phyloP scores from a whole-genome alignment of 768 basidiomycete genomes.

The Neoboletus brunneissimus region DNA sequence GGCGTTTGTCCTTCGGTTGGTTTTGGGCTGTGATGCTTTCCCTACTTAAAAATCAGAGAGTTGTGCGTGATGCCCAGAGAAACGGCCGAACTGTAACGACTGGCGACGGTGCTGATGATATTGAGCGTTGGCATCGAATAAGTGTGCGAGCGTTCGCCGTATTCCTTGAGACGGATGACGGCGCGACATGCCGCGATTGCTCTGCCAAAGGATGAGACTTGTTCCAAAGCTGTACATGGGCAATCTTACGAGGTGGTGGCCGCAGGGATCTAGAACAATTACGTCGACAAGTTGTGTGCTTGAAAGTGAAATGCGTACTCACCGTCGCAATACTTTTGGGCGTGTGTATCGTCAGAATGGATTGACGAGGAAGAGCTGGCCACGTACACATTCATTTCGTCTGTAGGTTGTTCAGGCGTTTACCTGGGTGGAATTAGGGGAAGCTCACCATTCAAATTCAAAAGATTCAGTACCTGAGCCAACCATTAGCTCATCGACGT shows the following conservation, averaged over 20 bases:
- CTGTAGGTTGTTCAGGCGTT: conserved; percentile 6
- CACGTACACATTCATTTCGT: conserved; percentile 29
- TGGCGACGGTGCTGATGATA: conserved; percentile 17
- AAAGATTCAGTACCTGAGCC: conserved; percentile 23
- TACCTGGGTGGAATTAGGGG: neutral
- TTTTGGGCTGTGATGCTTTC: conserved; percentile 10
- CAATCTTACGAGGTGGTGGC: conserved; percentile 58
- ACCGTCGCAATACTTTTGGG: conserved; percentile 24
- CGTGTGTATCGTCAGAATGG: neutral
- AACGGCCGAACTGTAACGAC: conserved; percentile 17
- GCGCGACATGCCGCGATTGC: conserved; percentile 56
- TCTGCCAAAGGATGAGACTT: conserved; percentile 13
- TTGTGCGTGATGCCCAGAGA: neutral
- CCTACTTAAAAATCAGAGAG: conserved; percentile 12
- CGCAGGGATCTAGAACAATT: conserved; percentile 51
- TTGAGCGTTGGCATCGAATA: conserved; percentile 23
- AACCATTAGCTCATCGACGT: neutral
- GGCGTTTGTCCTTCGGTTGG: conserved; percentile 9
- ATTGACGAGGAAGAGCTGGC: neutral
- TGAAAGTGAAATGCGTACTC: neutral
- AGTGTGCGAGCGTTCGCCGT: conserved; percentile 32
- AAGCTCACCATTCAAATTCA: conserved; percentile 26
- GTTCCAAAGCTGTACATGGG: neutral
- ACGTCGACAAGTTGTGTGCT: neutral
- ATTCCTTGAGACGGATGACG: conserved; percentile 64